These are phyloP conservation scores for Candida namnaoensis DNA, from an alignment of 805 yeast species.

Conservation along the genomic window DNA sequence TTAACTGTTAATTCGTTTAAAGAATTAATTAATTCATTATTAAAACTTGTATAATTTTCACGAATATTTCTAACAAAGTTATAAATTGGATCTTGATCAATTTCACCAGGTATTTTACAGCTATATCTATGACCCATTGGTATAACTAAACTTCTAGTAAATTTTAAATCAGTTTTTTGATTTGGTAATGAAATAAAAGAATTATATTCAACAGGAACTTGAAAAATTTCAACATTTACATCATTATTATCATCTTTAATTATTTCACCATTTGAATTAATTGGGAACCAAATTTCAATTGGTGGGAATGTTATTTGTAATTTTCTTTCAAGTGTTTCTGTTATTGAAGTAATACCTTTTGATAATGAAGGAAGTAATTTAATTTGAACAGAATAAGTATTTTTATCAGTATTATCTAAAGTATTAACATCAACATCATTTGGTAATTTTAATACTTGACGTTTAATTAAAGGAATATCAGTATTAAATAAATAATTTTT, in stretches of 20 bases:
- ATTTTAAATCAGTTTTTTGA: constrained; percentile 32
- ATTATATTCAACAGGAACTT: constrained; percentile 36
- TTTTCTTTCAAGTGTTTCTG: constrained; percentile 7
- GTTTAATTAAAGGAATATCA: constrained; percentile 6
- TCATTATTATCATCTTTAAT: too few relatives aligned
- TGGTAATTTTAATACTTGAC: constrained; percentile 9
- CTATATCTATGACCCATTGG: constrained; percentile 7
- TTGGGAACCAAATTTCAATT: constrained; percentile 45
- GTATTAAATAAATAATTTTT: constrained; percentile 1
- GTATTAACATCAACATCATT: constrained; percentile 4
- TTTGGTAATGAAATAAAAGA: constrained; percentile 34
- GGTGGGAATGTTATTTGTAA: constrained; percentile 33
- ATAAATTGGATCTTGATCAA: too few relatives aligned
- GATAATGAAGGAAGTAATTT: constrained; percentile 38
- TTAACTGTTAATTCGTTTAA: too few relatives aligned
- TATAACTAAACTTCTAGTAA: constrained; percentile 27
- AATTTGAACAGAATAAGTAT: constrained; percentile 31
- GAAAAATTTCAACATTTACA: constrained; percentile 24
- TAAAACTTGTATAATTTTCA: too few relatives aligned
- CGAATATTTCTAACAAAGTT: too few relatives aligned
- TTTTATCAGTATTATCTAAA: constrained; percentile 15
- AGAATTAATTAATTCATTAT: too few relatives aligned
- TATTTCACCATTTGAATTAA: constrained; percentile 20
- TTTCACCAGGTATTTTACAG: too few relatives aligned
- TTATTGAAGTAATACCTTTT: constrained; percentile 6